Percentiles rank a stretch among this genome's conserved stretches.
phyloP scores from a whole-genome alignment of 805 yeast genomes.

The Yarrowia sp. region DNA sequence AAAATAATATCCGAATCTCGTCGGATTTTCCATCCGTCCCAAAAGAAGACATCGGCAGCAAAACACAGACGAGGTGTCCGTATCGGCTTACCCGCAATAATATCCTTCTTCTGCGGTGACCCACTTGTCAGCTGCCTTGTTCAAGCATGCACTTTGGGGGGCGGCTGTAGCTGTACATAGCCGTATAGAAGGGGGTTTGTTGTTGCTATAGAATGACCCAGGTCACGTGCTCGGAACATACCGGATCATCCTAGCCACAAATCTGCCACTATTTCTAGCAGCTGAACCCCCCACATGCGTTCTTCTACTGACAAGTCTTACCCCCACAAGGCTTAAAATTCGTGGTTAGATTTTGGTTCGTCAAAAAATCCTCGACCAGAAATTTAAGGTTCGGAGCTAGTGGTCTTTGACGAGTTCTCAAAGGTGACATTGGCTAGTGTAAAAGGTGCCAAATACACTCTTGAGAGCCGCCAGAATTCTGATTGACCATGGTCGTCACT shows the following conservation, averaged over 20 bases:
- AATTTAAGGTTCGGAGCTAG: background rate
- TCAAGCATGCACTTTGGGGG: background rate
- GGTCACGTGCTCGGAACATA: background rate
- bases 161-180: no score
- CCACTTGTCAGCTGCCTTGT: background rate
- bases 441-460: no score
- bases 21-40: no score
- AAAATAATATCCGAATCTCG: no score
- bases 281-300: no score
- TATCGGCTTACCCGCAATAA: background rate
- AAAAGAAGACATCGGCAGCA: background rate
- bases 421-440: background rate
- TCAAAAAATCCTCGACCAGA: background rate
- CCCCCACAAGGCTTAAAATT: background rate
- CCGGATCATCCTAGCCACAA: background rate
- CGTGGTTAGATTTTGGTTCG: background rate
- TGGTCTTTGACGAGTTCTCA: background rate
- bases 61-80: background rate
- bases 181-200: background rate
- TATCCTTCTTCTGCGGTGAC: background rate
- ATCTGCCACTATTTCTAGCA: no score
- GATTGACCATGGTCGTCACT: no score
- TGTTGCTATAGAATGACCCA: no score
- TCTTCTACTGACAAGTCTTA: no score
- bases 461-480: no score